phyloP scores from a whole-genome alignment of 345 rosid species.

The Arabis hirsuta region DNA sequence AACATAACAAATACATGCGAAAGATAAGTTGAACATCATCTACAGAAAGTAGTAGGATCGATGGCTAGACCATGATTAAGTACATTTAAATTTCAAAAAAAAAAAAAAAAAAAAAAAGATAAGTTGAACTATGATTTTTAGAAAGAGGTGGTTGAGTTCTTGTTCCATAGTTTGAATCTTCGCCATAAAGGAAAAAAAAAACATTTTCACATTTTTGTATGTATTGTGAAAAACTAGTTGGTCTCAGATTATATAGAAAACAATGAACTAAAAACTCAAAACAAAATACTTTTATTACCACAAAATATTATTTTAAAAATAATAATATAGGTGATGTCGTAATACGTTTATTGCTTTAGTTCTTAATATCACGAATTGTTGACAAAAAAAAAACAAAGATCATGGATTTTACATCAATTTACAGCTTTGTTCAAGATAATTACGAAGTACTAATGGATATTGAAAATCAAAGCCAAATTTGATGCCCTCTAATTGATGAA shows the following conservation, averaged over 20 bases:
- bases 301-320: too few species aligned
- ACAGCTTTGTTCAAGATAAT: not conserved
- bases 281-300: not conserved
- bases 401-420: not conserved
- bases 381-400: not conserved
- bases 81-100: too few species aligned
- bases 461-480: not conserved
- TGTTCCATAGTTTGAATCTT: not conserved
- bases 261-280: not conserved
- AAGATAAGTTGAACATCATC: not conserved
- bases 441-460: not conserved
- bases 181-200: not conserved
- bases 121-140: not conserved
- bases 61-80: too few species aligned
- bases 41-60: too few species aligned
- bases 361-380: not conserved
- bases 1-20: slow-evolving; percentile 8
- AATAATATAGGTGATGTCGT: not conserved
- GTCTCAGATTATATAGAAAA: not conserved
- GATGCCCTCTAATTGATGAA: not conserved
- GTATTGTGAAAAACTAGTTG: not conserved
- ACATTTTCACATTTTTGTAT: not conserved
- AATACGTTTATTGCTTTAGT: not conserved
- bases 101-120: too few species aligned
- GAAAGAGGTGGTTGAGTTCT: not conserved